Base-by-base conservation (phyloP, 108 stramenopile genomes). In the Ochromonas danica region DNA sequence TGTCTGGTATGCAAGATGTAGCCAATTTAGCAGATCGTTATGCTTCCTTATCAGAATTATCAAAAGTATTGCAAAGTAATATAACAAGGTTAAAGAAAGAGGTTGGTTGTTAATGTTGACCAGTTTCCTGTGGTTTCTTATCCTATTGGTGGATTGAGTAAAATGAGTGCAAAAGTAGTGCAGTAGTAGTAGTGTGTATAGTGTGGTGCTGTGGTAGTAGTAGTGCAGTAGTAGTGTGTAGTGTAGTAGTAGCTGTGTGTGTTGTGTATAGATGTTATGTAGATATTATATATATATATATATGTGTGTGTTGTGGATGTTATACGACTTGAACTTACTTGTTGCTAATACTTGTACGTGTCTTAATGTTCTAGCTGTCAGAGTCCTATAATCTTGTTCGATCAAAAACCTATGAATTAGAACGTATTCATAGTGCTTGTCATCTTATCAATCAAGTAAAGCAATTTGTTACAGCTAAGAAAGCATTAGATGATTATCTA, bases 1-100 rank as follows among this genome's bases (percentile, higher is more conserved):
- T 75, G 72, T 33, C 31, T 42, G 72, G 72, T 42, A 75, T 75
- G 72, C 72, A 75, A 75, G 72, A 75, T 75, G 35, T 75, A 30
- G 25, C 72, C 3, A 57, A 3, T 42, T 36, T 75, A 25, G 72
- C 72, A 14, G 51, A 36, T 57, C 14, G 72, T 30, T 75, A 75
- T 75, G 14, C 36, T 10, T 14, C 17, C 10, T 36, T 75, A 25
- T 38, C 43, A 6, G 14, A 17, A 14, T 3, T 10, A 6, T 45
- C 72, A 10, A 39, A 57, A 41, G n/a, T 6, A 36, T 41, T 75
- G 43, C 72, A 60, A 3, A 17, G 31, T 6, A 75, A 27, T 36
- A 41, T 75, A 27, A 6, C 6, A 22, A 27, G 51, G 10, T 14
- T 75, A 33, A 45, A 75, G 35, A 38, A 41, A 60, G 72, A 75